A percentile compares a stretch with the other conserved stretches of the same genome.
phyloP scores from a whole-genome alignment of 176 grass and related monocot species.

The Eragrostis nindensis region DNA sequence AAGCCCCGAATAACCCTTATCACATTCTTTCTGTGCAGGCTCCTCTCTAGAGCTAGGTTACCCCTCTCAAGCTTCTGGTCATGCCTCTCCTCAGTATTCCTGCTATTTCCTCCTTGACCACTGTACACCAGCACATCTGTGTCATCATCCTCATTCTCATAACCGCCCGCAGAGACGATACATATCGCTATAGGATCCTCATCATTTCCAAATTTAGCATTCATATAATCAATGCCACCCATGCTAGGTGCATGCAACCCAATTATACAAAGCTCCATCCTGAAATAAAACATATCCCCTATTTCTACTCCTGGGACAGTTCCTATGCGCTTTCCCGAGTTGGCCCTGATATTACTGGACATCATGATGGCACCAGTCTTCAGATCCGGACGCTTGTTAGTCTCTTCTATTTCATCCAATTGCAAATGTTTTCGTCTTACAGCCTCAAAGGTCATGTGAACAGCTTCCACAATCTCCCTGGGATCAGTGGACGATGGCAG shows the following conservation, averaged over 20 bases:
- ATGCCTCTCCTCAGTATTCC: constrained; percentile 52
- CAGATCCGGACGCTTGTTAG: constrained; percentile 54
- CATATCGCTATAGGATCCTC: constrained; percentile 66
- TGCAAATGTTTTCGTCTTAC: constrained; percentile 70
- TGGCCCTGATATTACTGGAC: constrained; percentile 70
- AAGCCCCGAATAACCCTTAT: constrained; percentile 78
- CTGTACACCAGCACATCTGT: constrained; percentile 72
- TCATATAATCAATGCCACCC: constrained; percentile 80
- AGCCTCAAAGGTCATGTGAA: constrained; percentile 68
- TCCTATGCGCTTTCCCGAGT: constrained; percentile 56
- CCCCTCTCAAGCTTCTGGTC: constrained; percentile 81
- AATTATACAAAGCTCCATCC: constrained; percentile 77
- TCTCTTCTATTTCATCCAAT: constrained; percentile 53
- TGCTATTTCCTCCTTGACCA: constrained; percentile 72
- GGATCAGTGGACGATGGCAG: constrained; percentile 47
- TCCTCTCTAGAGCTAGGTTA: constrained; percentile 84
- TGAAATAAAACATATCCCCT: constrained; percentile 90
- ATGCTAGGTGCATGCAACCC: constrained; percentile 70
- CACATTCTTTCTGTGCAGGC: constrained; percentile 62
- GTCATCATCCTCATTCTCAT: constrained; percentile 74
- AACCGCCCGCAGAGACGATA: constrained; percentile 73
- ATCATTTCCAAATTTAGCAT: constrained; percentile 44
- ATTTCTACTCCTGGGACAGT: constrained; percentile 72
- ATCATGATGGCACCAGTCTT: constrained; percentile 78
- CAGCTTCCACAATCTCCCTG: constrained; percentile 58